Percentiles rank a stretch among this genome's conserved stretches.
Evolutionary conservation across 2,329 filamentous ascomycete species (phyloP).

Genomic region (Cordyceps militaris): DNA sequence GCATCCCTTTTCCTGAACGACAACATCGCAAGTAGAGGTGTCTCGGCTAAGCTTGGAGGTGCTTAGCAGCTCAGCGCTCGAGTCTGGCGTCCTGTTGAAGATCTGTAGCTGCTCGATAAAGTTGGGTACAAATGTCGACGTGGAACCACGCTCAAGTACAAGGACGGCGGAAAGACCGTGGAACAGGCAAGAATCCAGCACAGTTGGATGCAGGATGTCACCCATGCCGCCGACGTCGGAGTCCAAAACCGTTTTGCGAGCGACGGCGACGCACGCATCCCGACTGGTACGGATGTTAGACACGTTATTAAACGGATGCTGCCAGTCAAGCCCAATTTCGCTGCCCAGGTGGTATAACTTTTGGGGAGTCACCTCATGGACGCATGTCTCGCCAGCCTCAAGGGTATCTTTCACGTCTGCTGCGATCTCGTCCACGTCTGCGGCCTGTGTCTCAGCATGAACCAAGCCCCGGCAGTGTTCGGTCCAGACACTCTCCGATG

Average conservation of each 20-base stretch:
- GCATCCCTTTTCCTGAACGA: not conserved
- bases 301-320: not conserved
- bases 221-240: not conserved
- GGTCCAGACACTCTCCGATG: conserved; percentile 4
- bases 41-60: not conserved
- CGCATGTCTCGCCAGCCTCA: not conserved
- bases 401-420: not conserved
- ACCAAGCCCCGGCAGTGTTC: conserved; percentile 11
- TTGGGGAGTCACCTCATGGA: not conserved
- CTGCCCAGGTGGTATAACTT: not conserved
- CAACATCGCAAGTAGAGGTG: not conserved
- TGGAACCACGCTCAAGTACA: not conserved
- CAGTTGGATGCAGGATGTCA: not conserved
- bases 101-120: not conserved
- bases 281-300: not conserved
- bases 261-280: not conserved
- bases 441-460: not conserved
- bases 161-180: not conserved
- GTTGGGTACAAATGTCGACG: not conserved
- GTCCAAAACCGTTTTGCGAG: not conserved
- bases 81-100: not conserved
- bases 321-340: conserved; percentile 2
- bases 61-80: not conserved
- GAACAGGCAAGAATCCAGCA: not conserved
- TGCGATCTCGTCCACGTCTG: not conserved